Percentiles rank a stretch among this genome's conserved stretches.
Conservation (phyloP, 768 basidiomycete species). For the Hypsizygus marmoreus region DNA sequence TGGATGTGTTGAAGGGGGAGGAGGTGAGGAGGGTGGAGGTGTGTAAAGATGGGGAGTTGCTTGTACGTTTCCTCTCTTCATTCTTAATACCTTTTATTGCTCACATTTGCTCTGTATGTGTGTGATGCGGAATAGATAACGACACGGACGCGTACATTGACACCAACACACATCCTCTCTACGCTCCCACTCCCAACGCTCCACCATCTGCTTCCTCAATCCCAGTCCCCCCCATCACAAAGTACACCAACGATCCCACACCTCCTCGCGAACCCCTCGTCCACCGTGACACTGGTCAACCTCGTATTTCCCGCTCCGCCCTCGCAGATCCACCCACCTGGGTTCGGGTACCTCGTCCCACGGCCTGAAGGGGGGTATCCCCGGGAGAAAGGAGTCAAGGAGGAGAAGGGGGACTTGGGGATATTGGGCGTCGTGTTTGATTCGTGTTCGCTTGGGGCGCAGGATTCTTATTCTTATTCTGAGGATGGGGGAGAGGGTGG, state of each 20-base stretch:
- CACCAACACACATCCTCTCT: conserved; percentile 73
- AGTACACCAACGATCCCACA: conserved; percentile 49
- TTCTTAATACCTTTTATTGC: conserved; percentile 3
- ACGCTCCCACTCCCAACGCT: conserved; percentile 69
- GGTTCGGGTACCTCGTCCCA: conserved; percentile 95
- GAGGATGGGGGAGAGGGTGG: too few relatives aligned
- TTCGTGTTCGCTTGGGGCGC: conserved; percentile 67
- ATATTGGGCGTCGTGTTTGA: conserved; percentile 92
- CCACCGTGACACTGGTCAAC: conserved; percentile 88
- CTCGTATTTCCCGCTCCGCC: conserved; percentile 69
- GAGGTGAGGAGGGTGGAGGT: conserved; percentile 37
- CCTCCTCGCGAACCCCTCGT: conserved; percentile 66
- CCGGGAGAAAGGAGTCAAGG: conserved; percentile 9
- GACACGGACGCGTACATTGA: conserved; percentile 21
- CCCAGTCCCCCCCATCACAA: conserved; percentile 13
- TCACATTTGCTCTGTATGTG: neutral
- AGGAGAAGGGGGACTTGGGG: conserved; percentile 34
- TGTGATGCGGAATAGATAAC: neutral
- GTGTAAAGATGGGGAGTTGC: conserved; percentile 36
- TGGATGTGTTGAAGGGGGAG: conserved; percentile 53
- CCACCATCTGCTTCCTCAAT: conserved; percentile 39
- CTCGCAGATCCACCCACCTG: conserved; percentile 67
- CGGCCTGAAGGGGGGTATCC: conserved; percentile 63
- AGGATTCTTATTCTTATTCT: conserved; percentile 38
- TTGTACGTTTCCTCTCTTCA: conserved; percentile 39